Evolutionary conservation across 768 basidiomycete species (phyloP).

Genomic region (Boletus subcaerulescens): DNA sequence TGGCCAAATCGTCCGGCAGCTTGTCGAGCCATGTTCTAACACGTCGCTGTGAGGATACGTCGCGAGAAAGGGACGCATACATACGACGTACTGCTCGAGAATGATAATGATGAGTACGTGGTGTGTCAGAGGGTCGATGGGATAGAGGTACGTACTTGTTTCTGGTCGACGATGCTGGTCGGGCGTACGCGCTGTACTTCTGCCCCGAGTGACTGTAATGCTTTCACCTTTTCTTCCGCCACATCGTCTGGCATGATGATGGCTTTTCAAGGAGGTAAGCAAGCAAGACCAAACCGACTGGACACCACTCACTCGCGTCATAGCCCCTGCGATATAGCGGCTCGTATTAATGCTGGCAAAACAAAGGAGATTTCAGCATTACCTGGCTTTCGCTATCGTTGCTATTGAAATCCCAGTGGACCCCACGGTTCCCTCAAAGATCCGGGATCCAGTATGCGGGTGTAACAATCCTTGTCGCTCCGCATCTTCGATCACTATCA

Average conservation of each 20-base stretch:
- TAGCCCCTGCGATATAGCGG: conserved; percentile 61
- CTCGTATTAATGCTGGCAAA: background rate
- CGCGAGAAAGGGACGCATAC: conserved; percentile 24
- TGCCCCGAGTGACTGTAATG: conserved; percentile 80
- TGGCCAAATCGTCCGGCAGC: conserved; percentile 73
- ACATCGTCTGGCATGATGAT: conserved; percentile 92
- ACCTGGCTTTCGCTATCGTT: conserved; percentile 87
- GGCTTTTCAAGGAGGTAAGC: conserved; percentile 39
- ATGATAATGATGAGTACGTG: background rate
- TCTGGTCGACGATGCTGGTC: conserved; percentile 94
- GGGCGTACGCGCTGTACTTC: conserved; percentile 89
- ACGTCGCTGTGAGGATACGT: background rate
- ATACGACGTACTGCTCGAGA: conserved; percentile 57
- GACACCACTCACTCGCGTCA: conserved; percentile 59
- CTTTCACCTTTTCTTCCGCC: conserved; percentile 86
- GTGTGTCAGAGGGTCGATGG: background rate
- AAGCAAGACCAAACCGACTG: background rate
- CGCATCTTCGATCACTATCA: conserved; percentile 89
- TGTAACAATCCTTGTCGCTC: conserved; percentile 78
- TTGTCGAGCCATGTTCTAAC: conserved; percentile 82
- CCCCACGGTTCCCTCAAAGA: conserved; percentile 97
- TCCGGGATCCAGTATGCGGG: conserved; percentile 85
- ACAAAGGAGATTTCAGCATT: conserved; percentile 9
- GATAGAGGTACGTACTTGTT: conserved; percentile 56
- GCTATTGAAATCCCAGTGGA: conserved; percentile 97